Percentiles rank a stretch among this genome's conserved stretches.
These are phyloP conservation scores for Trichosanthes truncata DNA, from an alignment of 306 rosid genomes.

Conservation along the genomic window DNA sequence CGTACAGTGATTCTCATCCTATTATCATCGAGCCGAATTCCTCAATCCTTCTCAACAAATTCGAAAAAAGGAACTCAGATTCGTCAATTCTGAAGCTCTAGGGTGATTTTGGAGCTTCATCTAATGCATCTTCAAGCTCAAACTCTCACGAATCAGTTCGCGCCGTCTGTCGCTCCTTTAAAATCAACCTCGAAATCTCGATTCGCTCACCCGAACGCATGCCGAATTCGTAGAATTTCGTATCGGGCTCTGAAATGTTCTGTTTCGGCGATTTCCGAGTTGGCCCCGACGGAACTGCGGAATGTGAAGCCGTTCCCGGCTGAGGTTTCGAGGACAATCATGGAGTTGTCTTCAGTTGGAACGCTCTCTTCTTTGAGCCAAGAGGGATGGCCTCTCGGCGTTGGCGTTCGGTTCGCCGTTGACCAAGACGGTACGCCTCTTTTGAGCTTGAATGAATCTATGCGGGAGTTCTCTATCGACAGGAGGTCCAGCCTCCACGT, in stretches of 20 bases:
- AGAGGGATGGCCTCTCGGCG: conserved; percentile 65
- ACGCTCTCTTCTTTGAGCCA: conserved; percentile 51
- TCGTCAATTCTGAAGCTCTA: not conserved
- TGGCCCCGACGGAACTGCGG: conserved; percentile 34
- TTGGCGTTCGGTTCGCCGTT: conserved; percentile 69
- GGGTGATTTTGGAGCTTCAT: not conserved
- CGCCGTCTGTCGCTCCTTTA: conserved; percentile 23
- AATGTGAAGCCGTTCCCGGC: conserved; percentile 56
- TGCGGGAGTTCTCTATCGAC: conserved; percentile 21
- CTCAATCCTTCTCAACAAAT: not conserved
- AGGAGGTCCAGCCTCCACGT: conserved; percentile 66
- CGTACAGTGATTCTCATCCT: not conserved
- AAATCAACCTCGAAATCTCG: conserved; percentile 15
- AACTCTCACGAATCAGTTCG: conserved; percentile 17
- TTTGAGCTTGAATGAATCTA: conserved; percentile 36
- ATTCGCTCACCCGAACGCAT: conserved; percentile 6
- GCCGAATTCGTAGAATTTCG: conserved; percentile 17
- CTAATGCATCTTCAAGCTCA: conserved; percentile 54
- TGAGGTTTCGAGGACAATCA: conserved; percentile 76
- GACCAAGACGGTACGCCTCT: conserved; percentile 68
- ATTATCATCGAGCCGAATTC: not conserved
- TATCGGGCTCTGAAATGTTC: conserved; percentile 37
- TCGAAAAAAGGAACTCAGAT: not conserved
- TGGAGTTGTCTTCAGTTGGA: conserved; percentile 66
- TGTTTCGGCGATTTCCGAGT: conserved; percentile 34